Evolutionary conservation across 129 eudicot genomes (phyloP), one percentile per base, ranked within the genome.

Genomic region (Flaveria robusta): DNA sequence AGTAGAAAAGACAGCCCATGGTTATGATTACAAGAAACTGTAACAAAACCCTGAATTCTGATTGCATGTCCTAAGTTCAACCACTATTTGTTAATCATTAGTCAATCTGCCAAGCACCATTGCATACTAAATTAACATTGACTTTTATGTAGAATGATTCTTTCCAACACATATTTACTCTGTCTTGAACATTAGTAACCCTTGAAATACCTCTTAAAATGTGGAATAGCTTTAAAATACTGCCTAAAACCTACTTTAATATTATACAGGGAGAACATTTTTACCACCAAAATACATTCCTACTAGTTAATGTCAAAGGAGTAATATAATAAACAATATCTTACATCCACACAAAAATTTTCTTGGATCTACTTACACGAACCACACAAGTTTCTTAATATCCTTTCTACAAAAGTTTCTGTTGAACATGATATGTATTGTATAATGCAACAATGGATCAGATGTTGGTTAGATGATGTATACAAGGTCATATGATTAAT

Each of bases 131-230:
- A 34, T 18, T n/a, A 10, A 34, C 39, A 3, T 19, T n/a, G 29
- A 59, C 10, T 19, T 18, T 41, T 19, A 18, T 39, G 52, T 66
- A 18, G 5, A 41, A 66, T 9, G 2, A 19, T 41, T 66, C 26
- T 66, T 66, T 41, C 18, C 20, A 39, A 39, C 27, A 39, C 18
- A 27, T 14, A 3, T 18, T 10, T 41, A 31, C 70, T 34, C 47
- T 34, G n/a, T 34, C 14, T 27, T 65, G 70, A 65, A 34, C 24
- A 65, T 65, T 46, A 65, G n/a, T 15, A 65, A 14, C 47, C 26
- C 70, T 31, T 16, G 47, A n/a, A 24, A 65, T 65, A 9, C 70
- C 70, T 65, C 70, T 65, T 16, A 18, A 34, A n/a, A 65, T 34
- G 46, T 29, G 47, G 23, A 31, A 65, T 65, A n/a, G 24, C 26